phyloP scores from a whole-genome alignment of 805 yeast species.

The Saccharomycopsis microspora region DNA sequence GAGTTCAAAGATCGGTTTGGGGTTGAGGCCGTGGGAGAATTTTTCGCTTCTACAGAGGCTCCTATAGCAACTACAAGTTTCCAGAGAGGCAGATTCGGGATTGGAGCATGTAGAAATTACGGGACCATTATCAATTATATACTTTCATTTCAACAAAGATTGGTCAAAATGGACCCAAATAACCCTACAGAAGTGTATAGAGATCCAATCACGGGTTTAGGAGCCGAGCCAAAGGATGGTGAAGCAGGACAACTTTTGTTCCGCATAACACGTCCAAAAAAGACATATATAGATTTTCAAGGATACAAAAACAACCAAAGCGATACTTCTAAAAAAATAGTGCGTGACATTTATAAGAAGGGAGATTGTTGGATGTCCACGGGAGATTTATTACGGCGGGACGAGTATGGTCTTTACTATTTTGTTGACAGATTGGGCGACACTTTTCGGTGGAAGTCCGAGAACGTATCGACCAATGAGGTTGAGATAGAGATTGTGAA shows the following conservation, averaged over 20 bases:
- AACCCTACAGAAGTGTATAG: constrained; percentile 65
- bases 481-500: constrained; percentile 63
- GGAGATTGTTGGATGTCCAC: constrained; percentile 91
- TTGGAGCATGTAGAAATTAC: constrained; percentile 82
- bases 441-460: constrained; percentile 94
- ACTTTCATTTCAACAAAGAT: constrained; percentile 40
- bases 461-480: constrained; percentile 87
- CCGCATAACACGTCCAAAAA: constrained; percentile 52
- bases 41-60: constrained; percentile 88
- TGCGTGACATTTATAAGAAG: constrained; percentile 59
- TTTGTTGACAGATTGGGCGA: constrained; percentile 92
- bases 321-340: constrained; percentile 70
- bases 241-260: constrained; percentile 86
- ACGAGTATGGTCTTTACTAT: constrained; percentile 57
- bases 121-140: constrained; percentile 47
- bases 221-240: constrained; percentile 38
- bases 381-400: constrained; percentile 71
- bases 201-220: constrained; percentile 52
- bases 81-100: constrained; percentile 68
- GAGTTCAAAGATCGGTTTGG: constrained; percentile 69
- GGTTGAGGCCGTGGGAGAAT: constrained; percentile 72
- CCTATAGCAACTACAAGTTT: constrained; percentile 79
- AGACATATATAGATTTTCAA: constrained; percentile 70
- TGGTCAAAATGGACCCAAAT: constrained; percentile 71
- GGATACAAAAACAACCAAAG: constrained; percentile 76